Conservation (phyloP, 192 early-diverging fungal genomes). For the Coemansia sp. region DNA sequence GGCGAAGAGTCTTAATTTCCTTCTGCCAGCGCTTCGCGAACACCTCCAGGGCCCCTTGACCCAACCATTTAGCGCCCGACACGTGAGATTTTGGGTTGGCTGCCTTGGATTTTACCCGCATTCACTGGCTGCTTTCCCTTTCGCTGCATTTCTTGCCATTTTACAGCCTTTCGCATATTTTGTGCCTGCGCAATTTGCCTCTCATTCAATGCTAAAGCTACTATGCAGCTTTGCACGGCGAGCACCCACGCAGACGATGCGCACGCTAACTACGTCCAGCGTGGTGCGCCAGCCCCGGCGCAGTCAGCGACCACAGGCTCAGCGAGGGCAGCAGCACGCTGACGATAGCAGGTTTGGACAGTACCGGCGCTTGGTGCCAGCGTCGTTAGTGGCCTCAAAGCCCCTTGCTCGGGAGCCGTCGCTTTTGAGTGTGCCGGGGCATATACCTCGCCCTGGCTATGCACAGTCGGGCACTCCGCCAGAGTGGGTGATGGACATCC, state of each 20-base stretch:
- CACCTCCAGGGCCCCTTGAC: too few species aligned
- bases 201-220: background rate
- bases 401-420: conserved; percentile 29
- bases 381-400: conserved; percentile 15
- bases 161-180: too few species aligned
- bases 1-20: too few species aligned
- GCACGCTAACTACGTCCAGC: background rate
- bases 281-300: conserved; percentile 1
- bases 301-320: conserved; percentile 3
- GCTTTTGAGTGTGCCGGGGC: conserved; percentile 18
- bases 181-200: too few species aligned
- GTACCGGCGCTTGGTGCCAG: conserved; percentile 28
- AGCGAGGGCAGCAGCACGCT: background rate
- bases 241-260: background rate
- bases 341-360: conserved; percentile 11
- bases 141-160: too few species aligned
- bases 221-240: background rate
- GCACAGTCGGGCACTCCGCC: conserved; percentile 54
- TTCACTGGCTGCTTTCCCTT: too few species aligned
- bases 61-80: too few species aligned
- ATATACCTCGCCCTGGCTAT: conserved; percentile 57
- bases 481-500: conserved; percentile 43
- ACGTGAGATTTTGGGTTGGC: too few species aligned
- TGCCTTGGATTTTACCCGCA: too few species aligned
- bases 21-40: too few species aligned